phyloP scores from a whole-genome alignment of 2,329 filamentous ascomycete species.

The Fusarium coffeatum region DNA sequence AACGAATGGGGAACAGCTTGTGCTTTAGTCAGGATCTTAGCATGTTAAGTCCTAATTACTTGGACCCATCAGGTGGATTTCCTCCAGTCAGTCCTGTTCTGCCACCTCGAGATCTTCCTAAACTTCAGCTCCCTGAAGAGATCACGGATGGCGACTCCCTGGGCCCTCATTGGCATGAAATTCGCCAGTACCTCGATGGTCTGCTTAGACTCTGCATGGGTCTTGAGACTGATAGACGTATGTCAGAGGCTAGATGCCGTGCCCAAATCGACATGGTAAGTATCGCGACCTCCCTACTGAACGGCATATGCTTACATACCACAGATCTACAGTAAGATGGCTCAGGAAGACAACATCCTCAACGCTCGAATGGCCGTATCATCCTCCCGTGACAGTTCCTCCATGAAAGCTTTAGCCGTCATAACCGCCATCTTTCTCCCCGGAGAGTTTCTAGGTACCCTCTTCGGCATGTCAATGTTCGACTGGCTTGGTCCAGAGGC shows the following conservation, averaged over 20 bases:
- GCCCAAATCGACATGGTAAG: conserved; percentile 60
- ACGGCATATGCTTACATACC: conserved; percentile 7
- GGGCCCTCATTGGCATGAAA: conserved; percentile 59
- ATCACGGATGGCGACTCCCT: conserved; percentile 46
- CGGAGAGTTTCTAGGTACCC: conserved; percentile 59
- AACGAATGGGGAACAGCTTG: conserved; percentile 42
- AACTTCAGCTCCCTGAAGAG: conserved; percentile 28
- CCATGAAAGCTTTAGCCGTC: conserved; percentile 61
- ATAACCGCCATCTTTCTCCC: conserved; percentile 62
- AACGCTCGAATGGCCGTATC: conserved; percentile 56
- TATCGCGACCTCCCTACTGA: background rate
- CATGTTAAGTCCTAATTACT: conserved; percentile 43
- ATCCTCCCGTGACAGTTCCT: conserved; percentile 57
- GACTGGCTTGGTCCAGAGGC: conserved; percentile 56
- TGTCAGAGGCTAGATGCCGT: conserved; percentile 59
- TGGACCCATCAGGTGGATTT: conserved; percentile 39
- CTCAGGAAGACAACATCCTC: conserved; percentile 61
- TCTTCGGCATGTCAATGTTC: conserved; percentile 62
- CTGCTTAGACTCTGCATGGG: conserved; percentile 57
- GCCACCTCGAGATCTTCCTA: conserved; percentile 35
- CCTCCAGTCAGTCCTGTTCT: conserved; percentile 45
- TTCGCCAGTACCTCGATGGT: conserved; percentile 59
- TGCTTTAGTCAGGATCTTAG: conserved; percentile 42
- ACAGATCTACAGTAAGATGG: conserved; percentile 62
- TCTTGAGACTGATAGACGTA: conserved; percentile 59